A percentile compares a stretch with the other conserved stretches of the same genome.
These are phyloP conservation scores for Nakazawaea peltata DNA, from an alignment of 805 yeast species.

Conservation along the genomic window DNA sequence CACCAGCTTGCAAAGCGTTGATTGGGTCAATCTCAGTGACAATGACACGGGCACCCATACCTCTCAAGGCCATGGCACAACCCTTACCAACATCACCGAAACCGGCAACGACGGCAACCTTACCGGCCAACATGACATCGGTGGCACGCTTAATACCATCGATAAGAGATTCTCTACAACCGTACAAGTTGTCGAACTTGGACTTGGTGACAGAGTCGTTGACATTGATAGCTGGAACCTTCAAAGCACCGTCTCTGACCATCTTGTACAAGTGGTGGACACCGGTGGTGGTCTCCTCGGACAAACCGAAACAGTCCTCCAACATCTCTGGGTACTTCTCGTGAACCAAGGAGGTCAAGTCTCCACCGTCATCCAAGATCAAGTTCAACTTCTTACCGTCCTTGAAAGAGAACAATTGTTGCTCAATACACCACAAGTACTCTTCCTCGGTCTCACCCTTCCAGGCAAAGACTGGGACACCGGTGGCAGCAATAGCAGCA, in stretches of 20 bases:
- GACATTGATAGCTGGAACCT: constrained; percentile 99
- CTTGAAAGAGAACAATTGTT: constrained; percentile 97
- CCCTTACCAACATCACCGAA: constrained; percentile 99
- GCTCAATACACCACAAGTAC: constrained; percentile 98
- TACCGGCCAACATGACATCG: constrained; percentile 99
- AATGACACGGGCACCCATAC: constrained; percentile 98
- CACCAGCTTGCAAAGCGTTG: constrained; percentile 99
- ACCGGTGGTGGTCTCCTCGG: constrained; percentile 99
- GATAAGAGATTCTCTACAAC: constrained; percentile 97
- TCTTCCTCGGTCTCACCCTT: constrained; percentile 99
- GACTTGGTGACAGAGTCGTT: constrained; percentile 99
- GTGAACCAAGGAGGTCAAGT: constrained; percentile 92
- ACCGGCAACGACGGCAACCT: constrained; percentile 98
- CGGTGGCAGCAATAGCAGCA: constrained; percentile 98
- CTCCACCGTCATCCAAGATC: constrained; percentile 99
- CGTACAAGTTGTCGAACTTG: constrained; percentile 98
- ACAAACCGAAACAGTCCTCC: constrained; percentile 88
- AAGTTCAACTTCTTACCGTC: constrained; percentile 91
- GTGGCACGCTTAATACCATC: constrained; percentile 99
- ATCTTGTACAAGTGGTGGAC: constrained; percentile 98
- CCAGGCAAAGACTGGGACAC: constrained; percentile 99
- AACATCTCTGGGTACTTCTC: constrained; percentile 97
- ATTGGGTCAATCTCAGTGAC: constrained; percentile 98
- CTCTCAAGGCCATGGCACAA: constrained; percentile 97
- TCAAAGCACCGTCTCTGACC: constrained; percentile 79